phyloP scores from a whole-genome alignment of 2,329 filamentous ascomycete genomes.

The Epichloe festucae region DNA sequence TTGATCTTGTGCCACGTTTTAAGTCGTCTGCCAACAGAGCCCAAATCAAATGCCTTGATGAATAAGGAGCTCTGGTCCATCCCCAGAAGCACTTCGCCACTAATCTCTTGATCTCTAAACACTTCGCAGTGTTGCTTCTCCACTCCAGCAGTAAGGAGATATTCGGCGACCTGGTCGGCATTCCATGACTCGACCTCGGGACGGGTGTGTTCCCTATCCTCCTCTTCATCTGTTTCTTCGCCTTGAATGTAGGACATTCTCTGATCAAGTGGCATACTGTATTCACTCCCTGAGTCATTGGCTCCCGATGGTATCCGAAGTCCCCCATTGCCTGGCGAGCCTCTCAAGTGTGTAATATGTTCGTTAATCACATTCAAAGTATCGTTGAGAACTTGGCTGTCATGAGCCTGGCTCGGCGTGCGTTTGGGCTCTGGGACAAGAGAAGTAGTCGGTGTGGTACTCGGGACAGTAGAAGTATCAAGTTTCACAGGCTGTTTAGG shows the following conservation, averaged over 20 bases:
- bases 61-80: constrained; percentile 95
- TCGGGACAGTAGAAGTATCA: constrained; percentile 14
- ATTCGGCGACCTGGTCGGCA: constrained; percentile 72
- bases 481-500: constrained; percentile 31
- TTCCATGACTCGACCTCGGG: constrained; percentile 71
- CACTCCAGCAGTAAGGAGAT: constrained; percentile 72
- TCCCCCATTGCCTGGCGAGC: constrained; percentile 39
- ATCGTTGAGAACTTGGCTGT: constrained; percentile 74
- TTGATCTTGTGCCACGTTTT: constrained; percentile 98
- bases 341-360: constrained; percentile 77
- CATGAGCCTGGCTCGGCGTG: constrained; percentile 32
- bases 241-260: constrained; percentile 86
- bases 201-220: constrained; percentile 54
- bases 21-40: constrained; percentile 74
- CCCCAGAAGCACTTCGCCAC: constrained; percentile 79
- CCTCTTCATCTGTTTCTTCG: constrained; percentile 91
- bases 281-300: constrained; percentile 79
- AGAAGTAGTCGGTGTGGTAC: constrained; percentile 16
- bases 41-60: constrained; percentile 88
- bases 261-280: constrained; percentile 65
- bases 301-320: constrained; percentile 42
- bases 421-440: constrained; percentile 19
- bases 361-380: constrained; percentile 94
- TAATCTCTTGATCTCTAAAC: constrained; percentile 91
- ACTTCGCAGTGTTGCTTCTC: constrained; percentile 87